A percentile compares a stretch with the other conserved stretches of the same genome.
These are phyloP conservation scores for Agaricus subrufescens DNA, from an alignment of 768 basidiomycete species.

Conservation along the genomic window DNA sequence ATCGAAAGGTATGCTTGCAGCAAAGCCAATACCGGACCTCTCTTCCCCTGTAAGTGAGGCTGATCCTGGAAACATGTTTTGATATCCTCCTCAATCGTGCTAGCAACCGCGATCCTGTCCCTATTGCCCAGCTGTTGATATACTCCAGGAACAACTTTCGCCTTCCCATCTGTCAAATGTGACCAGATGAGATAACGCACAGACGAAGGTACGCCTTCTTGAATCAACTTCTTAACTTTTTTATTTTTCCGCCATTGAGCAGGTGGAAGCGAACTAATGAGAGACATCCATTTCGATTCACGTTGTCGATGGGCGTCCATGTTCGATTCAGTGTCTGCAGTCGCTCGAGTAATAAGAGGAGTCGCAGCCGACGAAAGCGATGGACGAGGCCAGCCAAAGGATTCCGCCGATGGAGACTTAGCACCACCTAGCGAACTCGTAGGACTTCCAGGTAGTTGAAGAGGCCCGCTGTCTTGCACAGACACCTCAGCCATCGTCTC, in stretches of 20 bases:
- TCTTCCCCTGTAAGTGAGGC: constrained; percentile 50
- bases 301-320: constrained; percentile 69
- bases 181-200: constrained; percentile 86
- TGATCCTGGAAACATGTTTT: constrained; percentile 50
- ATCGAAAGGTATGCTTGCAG: constrained; percentile 75
- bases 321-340: constrained; percentile 30
- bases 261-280: constrained; percentile 52
- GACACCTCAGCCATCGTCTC: constrained; percentile 28
- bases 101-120: constrained; percentile 43
- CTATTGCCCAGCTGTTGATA: constrained; percentile 15
- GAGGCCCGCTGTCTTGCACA: neutral
- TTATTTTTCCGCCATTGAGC: constrained; percentile 72
- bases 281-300: constrained; percentile 71
- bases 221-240: constrained; percentile 68
- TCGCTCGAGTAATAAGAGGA: constrained; percentile 1
- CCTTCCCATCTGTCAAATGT: constrained; percentile 73
- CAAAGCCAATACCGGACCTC: constrained; percentile 52
- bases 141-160: constrained; percentile 50
- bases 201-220: constrained; percentile 79
- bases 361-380: neutral
- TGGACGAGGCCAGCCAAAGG: constrained; percentile 1
- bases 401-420: constrained; percentile 17
- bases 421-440: constrained; percentile 31
- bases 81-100: constrained; percentile 58
- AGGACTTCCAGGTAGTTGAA: constrained; percentile 38